Evolutionary conservation across 2,329 filamentous ascomycete genomes (phyloP), one percentile per base, ranked within the genome.

Genomic region (Microdochium nivale): DNA sequence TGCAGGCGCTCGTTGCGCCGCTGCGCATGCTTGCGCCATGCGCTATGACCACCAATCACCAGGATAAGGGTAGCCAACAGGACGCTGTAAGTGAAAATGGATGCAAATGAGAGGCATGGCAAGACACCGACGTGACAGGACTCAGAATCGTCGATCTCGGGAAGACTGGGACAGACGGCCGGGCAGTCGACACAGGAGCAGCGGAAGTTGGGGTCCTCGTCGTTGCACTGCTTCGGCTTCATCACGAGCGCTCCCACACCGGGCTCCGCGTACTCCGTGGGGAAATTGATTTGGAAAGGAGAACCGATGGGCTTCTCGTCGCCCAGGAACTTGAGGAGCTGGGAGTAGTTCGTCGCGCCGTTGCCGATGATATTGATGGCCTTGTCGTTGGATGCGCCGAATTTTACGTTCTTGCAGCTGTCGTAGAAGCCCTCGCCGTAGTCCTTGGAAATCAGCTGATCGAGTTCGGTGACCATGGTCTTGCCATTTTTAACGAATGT

Each of bases 351-450:
- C 68, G 91, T 92, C 13, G 94, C 94, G 16, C 92, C 91, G 16
- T 94, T 94, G 30, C 94, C 95, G 55, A 99, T 97, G 60, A 99
- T 84, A 60, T 92, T 87, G 80, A 99, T 99, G 16, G 92, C 94
- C 62, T 87, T 90, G 54, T 88, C 87, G 64, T 96, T 96, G 43
- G 92, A 91, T 7, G 91, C 87, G 33, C 94, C 94, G 62, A 97
- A 96, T 66, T 99, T 99, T 70, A 99, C 92, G 67, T 99, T 90
- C 70, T 97, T 97, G 75, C 94, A 99, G 71, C 94, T 99, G 69
- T 96, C 80, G 67, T 91, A 99, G 72, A 99, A 95, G 1, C 88
- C 90, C 9, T 81, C 78, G 44, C 90, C 91, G 66, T 95, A 97
- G 50, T 87, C 77, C 52, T 90, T 78, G 2, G 90, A 89, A 59